Conservation (phyloP, 2,329 filamentous ascomycete species). For the Alternaria gansuensis region DNA sequence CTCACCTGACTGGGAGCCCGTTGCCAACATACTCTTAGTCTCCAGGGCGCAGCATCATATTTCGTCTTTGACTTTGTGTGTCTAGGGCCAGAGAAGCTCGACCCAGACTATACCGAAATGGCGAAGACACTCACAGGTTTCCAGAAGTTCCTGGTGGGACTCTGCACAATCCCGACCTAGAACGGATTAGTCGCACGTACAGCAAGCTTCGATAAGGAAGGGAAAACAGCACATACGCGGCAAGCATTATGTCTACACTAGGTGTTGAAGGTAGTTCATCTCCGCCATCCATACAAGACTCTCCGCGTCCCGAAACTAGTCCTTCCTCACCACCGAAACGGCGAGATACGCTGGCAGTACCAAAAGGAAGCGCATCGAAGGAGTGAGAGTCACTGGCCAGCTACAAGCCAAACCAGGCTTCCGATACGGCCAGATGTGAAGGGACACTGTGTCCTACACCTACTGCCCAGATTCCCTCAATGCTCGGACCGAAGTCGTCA, state of each 20-base stretch:
- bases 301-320: slow-evolving; percentile 24
- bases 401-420: slow-evolving; percentile 44
- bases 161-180: slow-evolving; percentile 56
- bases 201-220: slow-evolving; percentile 54
- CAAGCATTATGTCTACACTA: slow-evolving; percentile 44
- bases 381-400: slow-evolving; percentile 20
- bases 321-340: slow-evolving; percentile 24
- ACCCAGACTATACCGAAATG: slow-evolving; percentile 59
- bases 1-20: slow-evolving; percentile 68
- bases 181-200: slow-evolving; percentile 54
- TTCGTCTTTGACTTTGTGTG: slow-evolving; percentile 40
- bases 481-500: slow-evolving; percentile 41
- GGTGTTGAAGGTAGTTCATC: slow-evolving; percentile 33
- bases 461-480: slow-evolving; percentile 42
- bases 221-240: slow-evolving; percentile 51
- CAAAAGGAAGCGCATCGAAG: slow-evolving; percentile 28
- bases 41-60: slow-evolving; percentile 71
- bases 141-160: slow-evolving; percentile 66
- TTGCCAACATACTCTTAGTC: slow-evolving; percentile 71
- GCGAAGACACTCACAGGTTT: slow-evolving; percentile 60
- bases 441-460: slow-evolving; percentile 43
- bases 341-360: slow-evolving; percentile 37
- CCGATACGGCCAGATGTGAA: slow-evolving; percentile 34
- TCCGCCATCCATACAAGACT: slow-evolving; percentile 22
- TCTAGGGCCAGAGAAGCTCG: slow-evolving; percentile 56